These are phyloP conservation scores for Aspergillus neotritici DNA, from an alignment of 2,329 filamentous ascomycete genomes.

Conservation along the genomic window DNA sequence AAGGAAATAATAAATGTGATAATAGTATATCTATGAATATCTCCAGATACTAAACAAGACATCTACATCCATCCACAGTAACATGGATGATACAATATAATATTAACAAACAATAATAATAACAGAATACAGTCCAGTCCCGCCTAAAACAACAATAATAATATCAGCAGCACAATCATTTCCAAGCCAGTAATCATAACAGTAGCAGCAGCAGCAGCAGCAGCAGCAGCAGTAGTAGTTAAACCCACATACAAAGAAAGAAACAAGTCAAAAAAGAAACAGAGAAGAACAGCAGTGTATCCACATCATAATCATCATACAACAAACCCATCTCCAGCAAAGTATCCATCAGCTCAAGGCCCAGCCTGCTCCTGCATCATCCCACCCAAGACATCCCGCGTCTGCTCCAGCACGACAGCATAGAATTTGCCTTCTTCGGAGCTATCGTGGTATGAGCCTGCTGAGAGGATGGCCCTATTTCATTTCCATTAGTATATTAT, in stretches of 20 bases:
- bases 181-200: no score
- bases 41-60: no score
- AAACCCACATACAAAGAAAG: neutral
- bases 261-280: neutral
- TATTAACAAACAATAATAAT: neutral
- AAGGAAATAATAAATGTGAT: no score
- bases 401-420: conserved; percentile 33
- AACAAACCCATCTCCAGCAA: neutral
- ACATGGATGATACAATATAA: no score
- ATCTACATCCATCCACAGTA: no score
- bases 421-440: conserved; percentile 35
- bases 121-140: no score
- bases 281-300: neutral
- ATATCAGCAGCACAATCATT: neutral
- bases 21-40: no score
- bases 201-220: no score
- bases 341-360: neutral
- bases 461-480: conserved; percentile 28
- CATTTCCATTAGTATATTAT: no score
- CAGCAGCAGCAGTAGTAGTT: no score
- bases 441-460: conserved; percentile 33
- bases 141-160: neutral
- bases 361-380: neutral
- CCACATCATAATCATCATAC: conserved; percentile 3
- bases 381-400: conserved; percentile 2